Base-by-base conservation (phyloP, 106 monocot species). In the Dendrobium officinale region DNA sequence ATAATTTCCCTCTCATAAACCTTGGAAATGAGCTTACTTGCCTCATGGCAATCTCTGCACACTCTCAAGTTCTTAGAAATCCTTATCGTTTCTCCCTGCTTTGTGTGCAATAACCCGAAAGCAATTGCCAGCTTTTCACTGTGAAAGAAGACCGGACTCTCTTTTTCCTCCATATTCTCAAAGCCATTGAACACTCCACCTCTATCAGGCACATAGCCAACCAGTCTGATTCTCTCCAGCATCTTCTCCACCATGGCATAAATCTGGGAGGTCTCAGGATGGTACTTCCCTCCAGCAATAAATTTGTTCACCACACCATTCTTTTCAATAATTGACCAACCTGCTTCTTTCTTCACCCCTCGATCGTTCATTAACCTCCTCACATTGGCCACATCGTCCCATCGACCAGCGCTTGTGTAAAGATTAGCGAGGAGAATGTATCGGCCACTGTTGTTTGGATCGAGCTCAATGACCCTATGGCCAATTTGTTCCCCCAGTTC, bases 101-200 rank as follows among this genome's bases (percentile, higher is more conserved):
- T 82, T 2, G 85, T 84, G 51, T 87, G 84, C 82, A 90, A 72
- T 81, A 96, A 59, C 55, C 93, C 93, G 80, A 83, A 93, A 16
- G 93, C 93, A 55, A 96, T 91, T 0, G 91, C 96, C 4, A 93
- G 90, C 82, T 93, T 93, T 87, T 92, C 96, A 16, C 96, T 93
- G 73, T 93, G 93, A 75, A 81, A 86, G 54, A 79, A 77, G 80
- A 93, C 43, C 5, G 90, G 81, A 47, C 73, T 86, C 79, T 90
- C 90, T 80, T 85, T 88, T 33, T 82, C 83, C 75, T 90, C 86
- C 55, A 86, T 88, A 77, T 89, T 85, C 18, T 79, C 83, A 6
- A 89, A 17, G 9, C 90, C 90, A 75, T 90, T 90, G 13, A 86
- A 48, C 37, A 85, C 86, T 33, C 80, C 83, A 2, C 33, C 77